phyloP scores from a whole-genome alignment of 306 rosid genomes.

The Ochetophila trinervis region DNA sequence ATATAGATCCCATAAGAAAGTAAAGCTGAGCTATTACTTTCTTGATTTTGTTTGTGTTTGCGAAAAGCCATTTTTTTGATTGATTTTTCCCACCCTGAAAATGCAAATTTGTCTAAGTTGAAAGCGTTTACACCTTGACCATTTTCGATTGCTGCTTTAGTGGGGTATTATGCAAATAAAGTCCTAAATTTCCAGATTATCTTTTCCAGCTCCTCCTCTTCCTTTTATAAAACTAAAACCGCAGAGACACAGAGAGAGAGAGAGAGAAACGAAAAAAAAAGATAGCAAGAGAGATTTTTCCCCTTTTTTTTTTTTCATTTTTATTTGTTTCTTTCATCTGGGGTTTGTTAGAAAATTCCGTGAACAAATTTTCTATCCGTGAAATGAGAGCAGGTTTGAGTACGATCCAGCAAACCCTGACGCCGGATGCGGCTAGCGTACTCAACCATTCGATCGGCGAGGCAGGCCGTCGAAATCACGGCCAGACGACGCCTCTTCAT shows the following conservation, averaged over 20 bases:
- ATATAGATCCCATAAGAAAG: slow-evolving; percentile 32
- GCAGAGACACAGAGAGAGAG: no score
- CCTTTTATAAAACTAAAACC: no score
- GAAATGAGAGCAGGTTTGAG: slow-evolving; percentile 97
- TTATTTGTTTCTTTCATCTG: background rate
- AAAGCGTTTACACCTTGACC: slow-evolving; percentile 42
- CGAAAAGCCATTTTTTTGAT: slow-evolving; percentile 40
- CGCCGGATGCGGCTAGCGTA: slow-evolving; percentile 95
- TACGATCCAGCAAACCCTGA: slow-evolving; percentile 95
- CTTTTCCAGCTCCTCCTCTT: background rate
- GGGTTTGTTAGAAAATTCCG: background rate
- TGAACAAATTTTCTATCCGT: background rate
- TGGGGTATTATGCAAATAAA: background rate
- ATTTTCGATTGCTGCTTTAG: slow-evolving; percentile 31
- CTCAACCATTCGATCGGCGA: slow-evolving; percentile 88
- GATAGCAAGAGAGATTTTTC: background rate
- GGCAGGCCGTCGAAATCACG: slow-evolving; percentile 87
- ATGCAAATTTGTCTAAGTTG: slow-evolving; percentile 61
- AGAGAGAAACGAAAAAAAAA: no score
- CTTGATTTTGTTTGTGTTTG: slow-evolving; percentile 42
- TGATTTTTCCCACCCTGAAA: slow-evolving; percentile 37
- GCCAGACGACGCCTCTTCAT: slow-evolving; percentile 94
- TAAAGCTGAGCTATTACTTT: slow-evolving; percentile 37
- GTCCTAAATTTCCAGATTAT: background rate
- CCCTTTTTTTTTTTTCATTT: background rate